Conservation (phyloP, 1,139 yeast genomes). For the Yamadazyma jaroonii region DNA sequence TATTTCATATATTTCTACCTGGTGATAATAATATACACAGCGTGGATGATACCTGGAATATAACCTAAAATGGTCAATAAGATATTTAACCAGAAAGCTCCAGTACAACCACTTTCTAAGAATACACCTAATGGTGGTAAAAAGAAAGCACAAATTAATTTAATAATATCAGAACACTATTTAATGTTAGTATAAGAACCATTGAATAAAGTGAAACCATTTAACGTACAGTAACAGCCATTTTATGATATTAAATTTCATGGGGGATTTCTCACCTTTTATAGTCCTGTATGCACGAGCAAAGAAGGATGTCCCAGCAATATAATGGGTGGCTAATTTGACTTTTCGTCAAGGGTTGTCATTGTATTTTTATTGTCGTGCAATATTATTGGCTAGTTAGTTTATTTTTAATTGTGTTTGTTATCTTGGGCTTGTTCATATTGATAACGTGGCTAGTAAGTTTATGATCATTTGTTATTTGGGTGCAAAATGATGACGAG, state of each 20-base stretch:
- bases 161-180: conserved; percentile 51
- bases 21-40: conserved; percentile 51
- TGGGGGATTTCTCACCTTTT: background rate
- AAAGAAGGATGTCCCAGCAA: background rate
- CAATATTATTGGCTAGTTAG: too few relatives aligned
- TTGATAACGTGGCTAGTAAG: background rate
- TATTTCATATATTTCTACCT: background rate
- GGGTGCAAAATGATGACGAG: background rate
- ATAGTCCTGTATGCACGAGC: conserved; percentile 1
- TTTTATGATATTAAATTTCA: background rate
- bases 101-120: conserved; percentile 62
- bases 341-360: too few relatives aligned
- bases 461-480: background rate
- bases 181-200: background rate
- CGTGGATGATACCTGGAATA: conserved; percentile 66
- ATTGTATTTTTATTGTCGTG: too few relatives aligned
- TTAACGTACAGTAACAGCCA: conserved; percentile 5
- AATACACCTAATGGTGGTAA: conserved; percentile 78
- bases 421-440: background rate
- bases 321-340: too few relatives aligned
- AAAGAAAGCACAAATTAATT: conserved; percentile 59
- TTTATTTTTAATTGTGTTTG: too few relatives aligned
- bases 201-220: background rate
- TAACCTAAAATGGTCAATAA: conserved; percentile 62
- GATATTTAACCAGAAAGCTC: conserved; percentile 56